Conservation (phyloP, 2,329 filamentous ascomycete genomes). For the Epichloe sp. region DNA sequence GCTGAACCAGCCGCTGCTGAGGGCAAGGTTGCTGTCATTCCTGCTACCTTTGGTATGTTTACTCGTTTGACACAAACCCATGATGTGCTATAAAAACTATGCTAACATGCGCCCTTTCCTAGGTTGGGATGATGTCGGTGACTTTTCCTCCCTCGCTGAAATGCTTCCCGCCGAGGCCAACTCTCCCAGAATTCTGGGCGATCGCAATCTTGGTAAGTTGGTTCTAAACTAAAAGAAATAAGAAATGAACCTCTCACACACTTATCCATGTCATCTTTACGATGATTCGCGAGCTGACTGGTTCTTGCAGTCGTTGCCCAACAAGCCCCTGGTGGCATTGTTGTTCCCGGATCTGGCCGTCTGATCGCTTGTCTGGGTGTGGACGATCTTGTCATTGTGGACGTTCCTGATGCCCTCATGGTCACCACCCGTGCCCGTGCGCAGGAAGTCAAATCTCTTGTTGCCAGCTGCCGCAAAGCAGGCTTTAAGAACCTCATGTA, state of each 20-base stretch:
- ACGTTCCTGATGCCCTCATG: conserved; percentile 15
- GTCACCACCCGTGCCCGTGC: conserved; percentile 15
- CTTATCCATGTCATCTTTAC: background rate
- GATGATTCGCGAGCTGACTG: background rate
- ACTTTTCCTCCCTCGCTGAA: conserved; percentile 15
- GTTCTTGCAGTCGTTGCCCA: conserved; percentile 11
- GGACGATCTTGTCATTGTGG: conserved; percentile 15
- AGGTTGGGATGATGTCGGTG: conserved; percentile 16
- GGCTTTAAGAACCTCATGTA: conserved; percentile 12
- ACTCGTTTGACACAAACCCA: background rate
- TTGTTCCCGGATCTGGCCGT: conserved; percentile 14
- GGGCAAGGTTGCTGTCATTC: conserved; percentile 15
- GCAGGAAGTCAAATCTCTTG: conserved; percentile 15
- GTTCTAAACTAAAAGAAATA: background rate
- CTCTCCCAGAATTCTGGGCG: conserved; percentile 12
- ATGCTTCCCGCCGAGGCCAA: conserved; percentile 15
- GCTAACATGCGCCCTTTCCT: background rate
- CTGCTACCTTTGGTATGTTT: conserved; percentile 13
- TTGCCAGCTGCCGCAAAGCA: conserved; percentile 14
- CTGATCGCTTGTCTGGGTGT: conserved; percentile 14
- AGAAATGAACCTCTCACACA: background rate
- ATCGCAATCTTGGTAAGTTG: conserved; percentile 11
- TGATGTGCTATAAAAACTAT: background rate
- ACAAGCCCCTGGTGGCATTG: conserved; percentile 14
- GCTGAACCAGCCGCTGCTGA: conserved; percentile 15